phyloP scores from a whole-genome alignment of 176 grass and related monocot species.

The Oryza rufipogon region DNA sequence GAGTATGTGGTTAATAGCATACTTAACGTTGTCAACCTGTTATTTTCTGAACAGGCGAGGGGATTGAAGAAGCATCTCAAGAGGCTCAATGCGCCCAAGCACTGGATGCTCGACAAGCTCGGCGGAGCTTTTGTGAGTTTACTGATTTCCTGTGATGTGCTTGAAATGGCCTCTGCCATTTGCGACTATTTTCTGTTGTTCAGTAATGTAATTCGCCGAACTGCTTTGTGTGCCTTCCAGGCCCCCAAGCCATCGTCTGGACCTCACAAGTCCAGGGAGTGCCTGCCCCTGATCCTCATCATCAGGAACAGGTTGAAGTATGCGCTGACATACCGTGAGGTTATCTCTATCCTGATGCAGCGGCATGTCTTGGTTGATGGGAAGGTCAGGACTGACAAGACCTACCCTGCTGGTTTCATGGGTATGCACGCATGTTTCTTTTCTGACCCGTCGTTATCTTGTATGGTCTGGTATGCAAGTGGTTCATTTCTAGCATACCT shows the following conservation, averaged over 20 bases:
- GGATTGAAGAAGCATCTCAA: slow-evolving; percentile 79
- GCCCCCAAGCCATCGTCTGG: slow-evolving; percentile 63
- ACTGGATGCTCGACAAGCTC: slow-evolving; percentile 72
- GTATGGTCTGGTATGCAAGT: not conserved
- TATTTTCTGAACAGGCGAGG: slow-evolving; percentile 38
- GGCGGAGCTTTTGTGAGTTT: slow-evolving; percentile 70
- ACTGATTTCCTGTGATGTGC: not conserved
- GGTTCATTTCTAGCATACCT: not conserved
- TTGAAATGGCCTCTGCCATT: not conserved
- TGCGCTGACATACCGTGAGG: slow-evolving; percentile 56
- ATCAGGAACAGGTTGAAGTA: slow-evolving; percentile 59
- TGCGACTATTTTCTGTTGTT: not conserved
- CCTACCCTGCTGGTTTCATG: slow-evolving; percentile 73
- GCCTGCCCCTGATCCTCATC: slow-evolving; percentile 49
- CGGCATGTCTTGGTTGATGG: slow-evolving; percentile 63
- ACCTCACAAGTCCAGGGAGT: slow-evolving; percentile 54
- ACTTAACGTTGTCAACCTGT: not conserved
- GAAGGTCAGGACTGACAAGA: slow-evolving; percentile 78
- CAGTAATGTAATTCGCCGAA: not conserved
- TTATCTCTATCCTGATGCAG: slow-evolving; percentile 65
- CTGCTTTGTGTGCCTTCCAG: not conserved
- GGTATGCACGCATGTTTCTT: slow-evolving; percentile 30
- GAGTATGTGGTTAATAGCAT: not conserved
- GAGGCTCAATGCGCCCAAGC: slow-evolving; percentile 69
- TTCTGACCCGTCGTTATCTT: no score